Percentiles rank a stretch among this genome's conserved stretches.
phyloP scores from a whole-genome alignment of 768 basidiomycete genomes.

The Amanita rubescens region DNA sequence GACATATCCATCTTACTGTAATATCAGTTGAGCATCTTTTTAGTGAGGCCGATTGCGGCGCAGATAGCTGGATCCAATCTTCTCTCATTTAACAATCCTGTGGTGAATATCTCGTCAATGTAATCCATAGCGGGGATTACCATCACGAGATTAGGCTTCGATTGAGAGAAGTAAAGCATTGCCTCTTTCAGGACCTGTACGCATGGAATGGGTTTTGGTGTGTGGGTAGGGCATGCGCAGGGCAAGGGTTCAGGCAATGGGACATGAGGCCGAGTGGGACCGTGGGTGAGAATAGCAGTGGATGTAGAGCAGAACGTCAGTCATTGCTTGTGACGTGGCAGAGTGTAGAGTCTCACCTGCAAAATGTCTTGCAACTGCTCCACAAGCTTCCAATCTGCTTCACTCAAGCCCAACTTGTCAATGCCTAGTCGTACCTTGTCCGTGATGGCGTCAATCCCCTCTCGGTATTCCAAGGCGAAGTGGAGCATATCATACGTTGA shows the following conservation, averaged over 20 bases:
- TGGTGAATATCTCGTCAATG: conserved; percentile 7
- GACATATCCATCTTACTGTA: not conserved
- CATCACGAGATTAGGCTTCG: conserved; percentile 9
- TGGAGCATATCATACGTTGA: conserved; percentile 26
- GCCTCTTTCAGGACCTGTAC: not conserved
- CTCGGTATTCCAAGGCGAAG: conserved; percentile 20
- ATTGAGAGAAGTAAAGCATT: not conserved
- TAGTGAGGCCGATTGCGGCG: not conserved
- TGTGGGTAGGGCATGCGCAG: not conserved
- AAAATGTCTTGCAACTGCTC: conserved; percentile 18
- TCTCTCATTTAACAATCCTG: not conserved
- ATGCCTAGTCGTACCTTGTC: conserved; percentile 5
- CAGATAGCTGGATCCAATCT: conserved; percentile 2
- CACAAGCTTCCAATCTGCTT: conserved; percentile 20
- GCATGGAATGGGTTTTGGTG: not conserved
- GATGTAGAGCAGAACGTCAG: not conserved
- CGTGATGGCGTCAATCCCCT: conserved; percentile 6
- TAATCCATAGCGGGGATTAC: conserved; percentile 14
- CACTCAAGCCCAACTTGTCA: conserved; percentile 12
- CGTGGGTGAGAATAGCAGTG: not conserved
- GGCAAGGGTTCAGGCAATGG: not conserved
- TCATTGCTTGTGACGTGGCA: not conserved
- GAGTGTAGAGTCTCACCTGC: conserved; percentile 11
- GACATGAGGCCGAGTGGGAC: no score
- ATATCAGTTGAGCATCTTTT: not conserved